phyloP scores from a whole-genome alignment of 2,329 filamentous ascomycete species.

The Apiospora arundinis region DNA sequence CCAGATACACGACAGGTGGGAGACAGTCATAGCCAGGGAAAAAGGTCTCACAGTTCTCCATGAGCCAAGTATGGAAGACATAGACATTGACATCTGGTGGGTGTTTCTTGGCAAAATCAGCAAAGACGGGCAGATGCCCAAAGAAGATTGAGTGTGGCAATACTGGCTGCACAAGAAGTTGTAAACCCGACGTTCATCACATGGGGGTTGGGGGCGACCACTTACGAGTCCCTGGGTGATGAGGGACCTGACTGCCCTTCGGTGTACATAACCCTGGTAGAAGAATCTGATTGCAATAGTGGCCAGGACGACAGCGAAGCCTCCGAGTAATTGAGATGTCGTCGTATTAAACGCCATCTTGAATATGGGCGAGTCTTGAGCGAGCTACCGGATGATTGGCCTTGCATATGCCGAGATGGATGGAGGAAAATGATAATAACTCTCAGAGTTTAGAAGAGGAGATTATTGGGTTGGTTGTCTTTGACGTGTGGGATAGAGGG shows the following conservation, averaged over 20 bases:
- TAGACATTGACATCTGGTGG: constrained; percentile 17
- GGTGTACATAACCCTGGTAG: not conserved
- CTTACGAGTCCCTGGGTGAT: not conserved
- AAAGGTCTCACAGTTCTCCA: not conserved
- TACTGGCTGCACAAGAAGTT: not conserved
- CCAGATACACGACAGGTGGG: constrained; percentile 22
- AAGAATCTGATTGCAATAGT: not conserved
- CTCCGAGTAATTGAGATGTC: not conserved
- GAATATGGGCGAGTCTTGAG: not conserved
- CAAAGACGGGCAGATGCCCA: constrained; percentile 17
- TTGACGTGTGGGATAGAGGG: no score
- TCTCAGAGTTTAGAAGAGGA: no score
- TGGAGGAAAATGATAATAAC: not conserved
- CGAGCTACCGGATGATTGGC: no score
- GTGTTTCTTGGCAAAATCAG: constrained; percentile 10
- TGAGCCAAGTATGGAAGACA: constrained; percentile 15
- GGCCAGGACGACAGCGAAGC: not conserved
- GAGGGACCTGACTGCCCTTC: not conserved
- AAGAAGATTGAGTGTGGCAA: constrained; percentile 20
- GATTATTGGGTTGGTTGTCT: no score
- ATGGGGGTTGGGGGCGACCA: not conserved
- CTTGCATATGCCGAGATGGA: no score
- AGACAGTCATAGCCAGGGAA: constrained; percentile 11
- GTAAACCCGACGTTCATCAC: no score
- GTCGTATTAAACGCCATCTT: not conserved